Evolutionary conservation across 495 filamentous ascomycete species (phyloP).

Genomic region (Poronia punctata): DNA sequence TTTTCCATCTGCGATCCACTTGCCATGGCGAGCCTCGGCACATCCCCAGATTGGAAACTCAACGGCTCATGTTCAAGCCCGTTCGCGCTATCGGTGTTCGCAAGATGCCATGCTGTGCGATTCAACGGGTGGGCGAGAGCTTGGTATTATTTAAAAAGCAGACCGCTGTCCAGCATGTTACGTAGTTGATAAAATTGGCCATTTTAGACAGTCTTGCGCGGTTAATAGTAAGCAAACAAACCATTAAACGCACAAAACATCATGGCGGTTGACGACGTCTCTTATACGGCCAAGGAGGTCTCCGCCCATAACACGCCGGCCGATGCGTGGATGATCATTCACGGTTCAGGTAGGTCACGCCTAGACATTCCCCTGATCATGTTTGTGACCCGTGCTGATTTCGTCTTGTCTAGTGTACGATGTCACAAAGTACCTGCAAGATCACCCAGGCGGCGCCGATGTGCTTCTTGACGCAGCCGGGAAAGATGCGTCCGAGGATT

Average conservation of each 20-base stretch:
- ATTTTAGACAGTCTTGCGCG: no score
- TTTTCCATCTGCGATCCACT: no score
- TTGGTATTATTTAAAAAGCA: background rate
- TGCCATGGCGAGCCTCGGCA: conserved; percentile 1
- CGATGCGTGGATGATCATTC: conserved; percentile 53
- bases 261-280: conserved; percentile 8
- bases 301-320: conserved; percentile 47
- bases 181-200: no score
- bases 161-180: background rate
- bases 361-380: background rate
- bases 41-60: background rate
- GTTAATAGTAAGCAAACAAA: no score
- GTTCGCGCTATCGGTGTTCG: background rate
- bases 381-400: background rate
- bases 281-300: conserved; percentile 40
- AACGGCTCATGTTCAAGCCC: background rate
- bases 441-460: conserved; percentile 54
- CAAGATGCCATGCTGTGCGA: background rate
- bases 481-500: conserved; percentile 48
- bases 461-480: conserved; percentile 50
- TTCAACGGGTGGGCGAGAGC: background rate
- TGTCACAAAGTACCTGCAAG: conserved; percentile 50
- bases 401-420: conserved; percentile 45
- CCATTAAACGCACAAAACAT: no score
- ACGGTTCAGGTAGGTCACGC: conserved; percentile 40